These are phyloP conservation scores for Arthrobotrys sinensis DNA, from an alignment of 2,329 filamentous ascomycete species.

Conservation along the genomic window DNA sequence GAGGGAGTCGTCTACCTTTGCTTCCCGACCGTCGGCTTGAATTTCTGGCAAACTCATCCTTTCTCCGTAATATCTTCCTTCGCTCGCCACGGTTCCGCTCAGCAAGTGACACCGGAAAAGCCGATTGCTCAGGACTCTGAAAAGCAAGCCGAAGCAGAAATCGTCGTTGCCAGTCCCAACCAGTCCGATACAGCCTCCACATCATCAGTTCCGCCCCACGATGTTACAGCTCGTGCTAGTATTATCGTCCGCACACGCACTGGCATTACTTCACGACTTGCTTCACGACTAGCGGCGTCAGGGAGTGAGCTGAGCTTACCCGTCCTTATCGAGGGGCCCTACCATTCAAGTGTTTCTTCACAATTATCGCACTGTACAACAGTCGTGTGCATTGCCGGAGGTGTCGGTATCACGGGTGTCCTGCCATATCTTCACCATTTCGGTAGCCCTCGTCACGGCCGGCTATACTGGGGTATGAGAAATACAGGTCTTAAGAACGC, in stretches of 20 bases:
- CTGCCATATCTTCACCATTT: constrained; percentile 62
- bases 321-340: constrained; percentile 46
- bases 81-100: constrained; percentile 23
- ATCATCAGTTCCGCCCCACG: background rate
- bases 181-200: constrained; percentile 21
- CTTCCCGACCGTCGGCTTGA: constrained; percentile 67
- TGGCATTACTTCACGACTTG: constrained; percentile 34
- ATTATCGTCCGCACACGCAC: constrained; percentile 25
- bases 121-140: background rate
- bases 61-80: constrained; percentile 65
- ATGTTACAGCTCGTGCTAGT: constrained; percentile 1
- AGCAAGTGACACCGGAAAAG: background rate
- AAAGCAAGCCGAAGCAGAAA: constrained; percentile 22
- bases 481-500: constrained; percentile 8
- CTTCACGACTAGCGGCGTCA: constrained; percentile 3
- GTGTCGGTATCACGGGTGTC: constrained; percentile 66
- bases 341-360: constrained; percentile 50
- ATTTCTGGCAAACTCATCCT: constrained; percentile 67
- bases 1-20: constrained; percentile 66
- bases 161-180: background rate
- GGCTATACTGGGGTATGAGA: constrained; percentile 40
- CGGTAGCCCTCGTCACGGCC: constrained; percentile 29
- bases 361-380: constrained; percentile 63
- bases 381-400: constrained; percentile 66
- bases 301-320: constrained; percentile 13